phyloP scores from a whole-genome alignment of 2,329 filamentous ascomycete genomes.

The Hymenoscyphus repandus region DNA sequence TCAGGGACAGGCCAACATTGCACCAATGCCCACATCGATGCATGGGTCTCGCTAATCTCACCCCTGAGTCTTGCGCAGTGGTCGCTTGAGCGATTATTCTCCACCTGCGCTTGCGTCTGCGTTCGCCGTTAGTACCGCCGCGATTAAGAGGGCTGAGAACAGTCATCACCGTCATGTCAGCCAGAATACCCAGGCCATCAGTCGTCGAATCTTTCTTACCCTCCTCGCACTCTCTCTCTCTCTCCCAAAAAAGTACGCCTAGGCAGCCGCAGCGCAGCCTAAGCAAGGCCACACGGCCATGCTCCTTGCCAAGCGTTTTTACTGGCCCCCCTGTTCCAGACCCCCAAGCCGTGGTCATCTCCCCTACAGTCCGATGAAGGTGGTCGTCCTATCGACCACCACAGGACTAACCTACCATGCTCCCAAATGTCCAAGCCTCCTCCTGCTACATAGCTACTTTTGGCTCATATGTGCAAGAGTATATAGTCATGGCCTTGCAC shows the following conservation, averaged over 20 bases:
- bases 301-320: no score
- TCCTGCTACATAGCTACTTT: neutral
- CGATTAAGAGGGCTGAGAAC: neutral
- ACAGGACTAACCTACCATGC: neutral
- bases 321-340: neutral
- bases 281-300: neutral
- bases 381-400: neutral
- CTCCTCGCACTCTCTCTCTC: neutral
- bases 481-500: conserved; percentile 6
- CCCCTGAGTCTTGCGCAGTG: no score
- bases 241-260: conserved; percentile 2
- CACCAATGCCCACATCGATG: no score
- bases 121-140: no score
- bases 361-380: neutral
- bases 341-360: conserved; percentile 4
- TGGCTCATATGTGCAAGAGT: neutral
- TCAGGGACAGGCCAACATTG: no score
- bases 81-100: no score
- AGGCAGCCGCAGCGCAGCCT: conserved; percentile 9
- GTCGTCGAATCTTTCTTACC: neutral
- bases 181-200: neutral
- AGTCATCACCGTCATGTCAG: conserved; percentile 7
- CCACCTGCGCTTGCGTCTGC: no score
- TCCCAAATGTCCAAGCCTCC: conserved; percentile 1
- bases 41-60: no score